Evolutionary conservation across 345 rosid genomes (phyloP).

Genomic region (Raphanus raphanistrum): DNA sequence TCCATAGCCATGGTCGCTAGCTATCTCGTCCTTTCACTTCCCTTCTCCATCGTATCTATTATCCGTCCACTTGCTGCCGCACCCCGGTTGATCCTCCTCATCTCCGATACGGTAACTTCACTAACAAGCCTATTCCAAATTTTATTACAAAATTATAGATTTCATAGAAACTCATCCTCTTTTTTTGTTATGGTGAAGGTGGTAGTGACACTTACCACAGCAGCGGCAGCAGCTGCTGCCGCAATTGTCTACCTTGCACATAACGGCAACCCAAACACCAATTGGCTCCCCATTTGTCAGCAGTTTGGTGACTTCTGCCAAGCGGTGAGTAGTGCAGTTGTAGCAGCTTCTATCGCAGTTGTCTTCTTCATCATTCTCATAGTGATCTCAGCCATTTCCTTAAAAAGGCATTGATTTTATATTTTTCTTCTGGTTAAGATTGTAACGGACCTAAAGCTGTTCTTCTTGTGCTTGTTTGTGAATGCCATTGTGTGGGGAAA

Average conservation of each 20-base stretch:
- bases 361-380: conserved; percentile 50
- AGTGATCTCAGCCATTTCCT: conserved; percentile 58
- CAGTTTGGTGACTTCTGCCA: conserved; percentile 87
- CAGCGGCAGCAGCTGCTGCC: conserved; percentile 54
- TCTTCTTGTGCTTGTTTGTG: conserved; percentile 4
- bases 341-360: conserved; percentile 56
- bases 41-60: conserved; percentile 68
- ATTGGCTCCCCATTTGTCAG: conserved; percentile 78
- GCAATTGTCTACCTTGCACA: conserved; percentile 82
- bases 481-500: background rate
- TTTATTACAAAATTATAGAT: background rate
- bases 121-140: background rate
- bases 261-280: conserved; percentile 69
- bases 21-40: conserved; percentile 80
- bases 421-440: background rate
- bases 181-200: conserved; percentile 38
- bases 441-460: background rate
- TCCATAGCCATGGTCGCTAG: conserved; percentile 61
- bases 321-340: conserved; percentile 65
- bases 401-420: conserved; percentile 42
- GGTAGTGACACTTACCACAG: conserved; percentile 61
- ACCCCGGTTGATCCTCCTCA: conserved; percentile 59
- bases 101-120: conserved; percentile 60
- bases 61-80: conserved; percentile 68
- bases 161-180: background rate